Percentiles rank a stretch among this genome's conserved stretches.
phyloP scores from a whole-genome alignment of 1,284 basidiomycete species.

The Sporisorium exsertum region DNA sequence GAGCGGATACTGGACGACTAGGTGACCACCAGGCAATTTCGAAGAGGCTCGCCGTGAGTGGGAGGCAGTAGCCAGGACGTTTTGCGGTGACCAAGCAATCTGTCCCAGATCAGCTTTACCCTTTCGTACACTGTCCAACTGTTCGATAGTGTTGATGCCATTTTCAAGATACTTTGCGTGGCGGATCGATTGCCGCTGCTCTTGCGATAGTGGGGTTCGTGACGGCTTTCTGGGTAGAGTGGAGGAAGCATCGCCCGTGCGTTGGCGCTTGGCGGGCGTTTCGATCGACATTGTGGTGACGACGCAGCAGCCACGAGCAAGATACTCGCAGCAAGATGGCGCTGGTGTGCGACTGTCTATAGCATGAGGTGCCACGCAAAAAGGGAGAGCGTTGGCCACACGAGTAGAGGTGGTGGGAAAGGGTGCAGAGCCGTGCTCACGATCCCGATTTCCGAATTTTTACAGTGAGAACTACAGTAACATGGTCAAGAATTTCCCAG shows the following conservation, averaged over 20 bases:
- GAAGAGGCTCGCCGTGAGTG: conserved; percentile 14
- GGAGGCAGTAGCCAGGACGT: conserved; percentile 39
- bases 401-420: too few species aligned
- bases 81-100: conserved; percentile 47
- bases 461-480: too few species aligned
- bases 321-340: background rate
- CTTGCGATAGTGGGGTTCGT: conserved; percentile 7
- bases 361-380: background rate
- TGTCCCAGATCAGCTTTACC: conserved; percentile 16
- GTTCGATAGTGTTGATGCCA: conserved; percentile 17
- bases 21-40: conserved; percentile 17
- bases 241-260: conserved; percentile 6
- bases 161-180: conserved; percentile 36
- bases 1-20: conserved; percentile 29
- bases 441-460: conserved; percentile 4
- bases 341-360: background rate
- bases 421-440: too few species aligned
- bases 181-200: conserved; percentile 23
- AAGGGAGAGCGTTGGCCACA: background rate
- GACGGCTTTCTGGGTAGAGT: background rate
- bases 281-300: conserved; percentile 23
- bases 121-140: conserved; percentile 9
- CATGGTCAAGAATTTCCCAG: too few species aligned
- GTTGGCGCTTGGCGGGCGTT: conserved; percentile 31
- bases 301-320: background rate